Evolutionary conservation across 331 rosid species (phyloP).

Genomic region (Cydonia oblonga): DNA sequence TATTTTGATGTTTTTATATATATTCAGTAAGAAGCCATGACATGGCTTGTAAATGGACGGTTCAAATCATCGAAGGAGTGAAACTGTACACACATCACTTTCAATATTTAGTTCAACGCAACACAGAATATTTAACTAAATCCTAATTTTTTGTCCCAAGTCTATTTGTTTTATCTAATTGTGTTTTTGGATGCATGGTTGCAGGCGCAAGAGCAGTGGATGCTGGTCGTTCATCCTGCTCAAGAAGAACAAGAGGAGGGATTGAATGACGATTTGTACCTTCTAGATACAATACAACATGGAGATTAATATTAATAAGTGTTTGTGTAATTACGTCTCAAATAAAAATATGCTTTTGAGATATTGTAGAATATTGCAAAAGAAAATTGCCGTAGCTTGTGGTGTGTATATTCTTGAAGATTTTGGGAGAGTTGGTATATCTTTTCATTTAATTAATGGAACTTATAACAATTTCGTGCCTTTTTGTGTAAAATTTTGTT

Average conservation of each 20-base stretch:
- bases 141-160: neutral
- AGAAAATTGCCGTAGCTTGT: neutral
- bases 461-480: neutral
- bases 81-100: neutral
- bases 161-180: neutral
- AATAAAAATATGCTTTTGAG: neutral
- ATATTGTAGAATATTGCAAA: neutral
- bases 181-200: neutral
- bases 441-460: neutral
- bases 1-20: no score
- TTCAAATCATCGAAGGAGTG: neutral
- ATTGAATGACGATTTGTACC: constrained; percentile 12
- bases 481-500: neutral
- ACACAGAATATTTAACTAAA: neutral
- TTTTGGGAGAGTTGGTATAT: neutral
- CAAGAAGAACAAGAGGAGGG: constrained; percentile 24
- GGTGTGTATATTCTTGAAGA: neutral
- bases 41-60: neutral
- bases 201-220: constrained; percentile 47
- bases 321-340: neutral
- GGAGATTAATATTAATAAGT: neutral
- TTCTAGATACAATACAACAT: neutral
- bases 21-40: neutral
- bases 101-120: neutral
- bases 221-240: constrained; percentile 49